These are phyloP conservation scores for Pisolithus tinctorius DNA, from an alignment of 768 basidiomycete species.

Conservation along the genomic window DNA sequence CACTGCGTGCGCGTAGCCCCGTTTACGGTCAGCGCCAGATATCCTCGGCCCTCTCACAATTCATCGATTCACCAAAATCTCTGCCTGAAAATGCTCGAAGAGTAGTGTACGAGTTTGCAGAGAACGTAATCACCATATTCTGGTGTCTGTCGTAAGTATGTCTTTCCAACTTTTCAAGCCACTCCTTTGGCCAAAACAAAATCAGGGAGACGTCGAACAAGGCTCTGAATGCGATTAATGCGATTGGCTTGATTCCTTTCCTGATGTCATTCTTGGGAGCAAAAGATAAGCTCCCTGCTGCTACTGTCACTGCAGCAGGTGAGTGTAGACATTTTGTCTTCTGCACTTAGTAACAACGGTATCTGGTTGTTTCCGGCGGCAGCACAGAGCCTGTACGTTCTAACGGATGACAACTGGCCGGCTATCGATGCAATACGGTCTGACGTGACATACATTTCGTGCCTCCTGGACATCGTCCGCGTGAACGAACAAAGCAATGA, in stretches of 20 bases:
- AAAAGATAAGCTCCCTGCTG: conserved; percentile 57
- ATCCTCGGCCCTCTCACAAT: conserved; percentile 62
- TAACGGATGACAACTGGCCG: conserved; percentile 86
- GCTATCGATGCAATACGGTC: conserved; percentile 59
- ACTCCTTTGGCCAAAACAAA: conserved; percentile 14
- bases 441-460: conserved; percentile 54
- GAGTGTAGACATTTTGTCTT: conserved; percentile 6
- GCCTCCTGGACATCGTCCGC: conserved; percentile 57
- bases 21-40: conserved; percentile 42
- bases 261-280: conserved; percentile 84
- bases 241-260: conserved; percentile 84
- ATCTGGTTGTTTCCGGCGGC: background rate
- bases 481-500: conserved; percentile 36
- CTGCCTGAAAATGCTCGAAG: conserved; percentile 65
- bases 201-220: conserved; percentile 88
- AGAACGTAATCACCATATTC: conserved; percentile 85
- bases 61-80: conserved; percentile 51
- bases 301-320: conserved; percentile 81
- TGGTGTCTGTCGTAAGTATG: conserved; percentile 90
- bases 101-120: conserved; percentile 81
- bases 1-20: background rate
- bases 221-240: conserved; percentile 51
- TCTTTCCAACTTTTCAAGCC: background rate
- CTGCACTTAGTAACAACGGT: background rate
- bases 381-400: conserved; percentile 91